phyloP scores from a whole-genome alignment of 768 basidiomycete genomes.

The Lanmaoa pseudosensibilis region DNA sequence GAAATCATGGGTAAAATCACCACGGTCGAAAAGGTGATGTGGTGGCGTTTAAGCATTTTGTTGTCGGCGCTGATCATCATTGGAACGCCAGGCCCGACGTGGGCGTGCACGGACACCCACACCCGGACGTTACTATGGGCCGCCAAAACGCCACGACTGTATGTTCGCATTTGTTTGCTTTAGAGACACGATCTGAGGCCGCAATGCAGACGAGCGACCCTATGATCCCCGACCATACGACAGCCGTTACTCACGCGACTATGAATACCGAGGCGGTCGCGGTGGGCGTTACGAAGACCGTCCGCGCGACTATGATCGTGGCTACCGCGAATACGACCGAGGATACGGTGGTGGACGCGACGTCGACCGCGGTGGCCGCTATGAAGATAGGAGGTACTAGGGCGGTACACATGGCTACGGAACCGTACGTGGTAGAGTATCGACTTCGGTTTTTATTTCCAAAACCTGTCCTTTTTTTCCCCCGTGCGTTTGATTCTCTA shows the following conservation, averaged over 20 bases:
- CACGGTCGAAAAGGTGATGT: conserved; percentile 80
- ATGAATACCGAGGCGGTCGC: conserved; percentile 52
- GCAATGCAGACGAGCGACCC: conserved; percentile 65
- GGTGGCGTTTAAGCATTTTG: background rate
- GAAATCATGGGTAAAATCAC: conserved; percentile 87
- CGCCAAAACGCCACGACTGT: conserved; percentile 79
- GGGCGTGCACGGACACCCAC: conserved; percentile 91
- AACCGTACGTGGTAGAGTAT: conserved; percentile 2
- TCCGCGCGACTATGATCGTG: conserved; percentile 36
- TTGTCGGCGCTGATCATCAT: conserved; percentile 2
- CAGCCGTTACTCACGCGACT: conserved; percentile 74
- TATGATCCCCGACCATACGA: conserved; percentile 94
- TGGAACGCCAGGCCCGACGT: conserved; percentile 66
- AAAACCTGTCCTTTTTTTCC: background rate
- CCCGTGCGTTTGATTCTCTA: background rate
- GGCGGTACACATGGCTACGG: background rate
- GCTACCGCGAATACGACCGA: conserved; percentile 42
- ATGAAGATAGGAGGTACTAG: conserved; percentile 47
- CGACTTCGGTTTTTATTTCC: background rate
- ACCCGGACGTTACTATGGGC: conserved; percentile 92
- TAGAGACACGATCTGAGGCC: background rate
- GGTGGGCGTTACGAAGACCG: conserved; percentile 45
- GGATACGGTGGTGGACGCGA: conserved; percentile 35
- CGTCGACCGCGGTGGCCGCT: conserved; percentile 41
- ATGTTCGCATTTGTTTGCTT: conserved; percentile 23